Conservation (phyloP, 306 rosid genomes). For the Quercus alba region DNA sequence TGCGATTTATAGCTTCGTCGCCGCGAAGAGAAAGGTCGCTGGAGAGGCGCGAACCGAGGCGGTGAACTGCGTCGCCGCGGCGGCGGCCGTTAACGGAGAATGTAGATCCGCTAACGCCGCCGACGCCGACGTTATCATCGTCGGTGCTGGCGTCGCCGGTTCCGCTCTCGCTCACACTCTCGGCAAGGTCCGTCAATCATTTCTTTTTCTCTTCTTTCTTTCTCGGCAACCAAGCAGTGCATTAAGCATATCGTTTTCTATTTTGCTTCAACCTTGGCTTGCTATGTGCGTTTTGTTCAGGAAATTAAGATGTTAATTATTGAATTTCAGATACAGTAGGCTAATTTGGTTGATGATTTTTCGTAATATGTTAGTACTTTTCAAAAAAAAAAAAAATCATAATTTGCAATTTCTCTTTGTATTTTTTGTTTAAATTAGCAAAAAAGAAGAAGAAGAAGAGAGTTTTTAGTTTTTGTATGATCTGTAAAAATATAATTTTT, state of each 20-base stretch:
- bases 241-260: neutral
- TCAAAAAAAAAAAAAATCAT: neutral
- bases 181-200: slow-evolving; percentile 52
- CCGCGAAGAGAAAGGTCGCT: slow-evolving; percentile 10
- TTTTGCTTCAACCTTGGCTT: neutral
- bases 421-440: no score
- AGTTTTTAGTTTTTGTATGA: neutral
- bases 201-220: neutral
- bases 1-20: slow-evolving; percentile 32
- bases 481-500: neutral
- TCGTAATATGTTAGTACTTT: neutral
- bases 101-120: slow-evolving; percentile 47
- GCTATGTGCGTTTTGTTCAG: neutral
- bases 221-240: neutral
- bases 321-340: no score
- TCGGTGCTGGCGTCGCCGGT: slow-evolving; percentile 98
- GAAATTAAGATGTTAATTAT: no score
- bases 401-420: neutral
- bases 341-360: neutral
- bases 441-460: no score
- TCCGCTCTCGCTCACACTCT: slow-evolving; percentile 93
- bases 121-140: slow-evolving; percentile 68
- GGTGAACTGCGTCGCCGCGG: slow-evolving; percentile 35
- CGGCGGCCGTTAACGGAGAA: slow-evolving; percentile 46
- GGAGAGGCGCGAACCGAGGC: slow-evolving; percentile 21